Percentiles rank a stretch among this genome's conserved stretches.
These are phyloP conservation scores for Lavandula angustifolia DNA, from an alignment of 257 asterid species.

Conservation along the genomic window DNA sequence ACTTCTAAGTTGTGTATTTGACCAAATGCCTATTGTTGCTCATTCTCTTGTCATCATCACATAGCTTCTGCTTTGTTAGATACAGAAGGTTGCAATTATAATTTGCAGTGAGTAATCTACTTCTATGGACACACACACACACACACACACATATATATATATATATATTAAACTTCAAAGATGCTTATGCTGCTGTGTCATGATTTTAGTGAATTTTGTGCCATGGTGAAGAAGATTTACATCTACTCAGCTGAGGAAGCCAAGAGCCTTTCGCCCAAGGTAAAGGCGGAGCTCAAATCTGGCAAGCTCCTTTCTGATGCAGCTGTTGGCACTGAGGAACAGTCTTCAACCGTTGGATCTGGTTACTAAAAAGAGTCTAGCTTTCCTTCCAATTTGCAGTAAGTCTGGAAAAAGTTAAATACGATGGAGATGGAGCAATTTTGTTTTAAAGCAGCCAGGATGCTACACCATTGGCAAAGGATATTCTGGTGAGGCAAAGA, in stretches of 20 bases:
- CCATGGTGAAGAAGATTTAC: slow-evolving; percentile 84
- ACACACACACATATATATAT: too few relatives aligned
- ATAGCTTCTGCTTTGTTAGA: neutral
- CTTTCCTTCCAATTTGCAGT: slow-evolving; percentile 31
- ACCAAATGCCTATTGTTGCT: slow-evolving; percentile 11
- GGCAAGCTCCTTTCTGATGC: slow-evolving; percentile 49
- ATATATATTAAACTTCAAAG: neutral
- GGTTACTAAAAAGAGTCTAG: slow-evolving; percentile 37
- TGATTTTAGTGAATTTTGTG: slow-evolving; percentile 77
- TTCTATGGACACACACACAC: neutral
- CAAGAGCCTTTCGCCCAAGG: slow-evolving; percentile 80
- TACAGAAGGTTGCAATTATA: neutral
- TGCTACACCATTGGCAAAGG: slow-evolving; percentile 29
- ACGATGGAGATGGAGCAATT: slow-evolving; percentile 37
- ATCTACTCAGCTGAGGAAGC: slow-evolving; percentile 85
- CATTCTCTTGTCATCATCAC: neutral
- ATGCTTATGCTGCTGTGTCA: slow-evolving; percentile 24
- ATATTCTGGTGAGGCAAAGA: slow-evolving; percentile 36
- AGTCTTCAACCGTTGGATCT: slow-evolving; percentile 57
- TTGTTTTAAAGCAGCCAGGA: slow-evolving; percentile 36
- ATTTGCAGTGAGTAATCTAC: neutral
- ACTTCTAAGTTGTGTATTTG: slow-evolving; percentile 15
- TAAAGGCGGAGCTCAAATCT: slow-evolving; percentile 52
- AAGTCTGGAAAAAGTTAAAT: slow-evolving; percentile 25
- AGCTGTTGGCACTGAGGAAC: slow-evolving; percentile 59